Conservation (phyloP, 176 grass and related monocot genomes). For the Rhipidocladum racemiflorum region DNA sequence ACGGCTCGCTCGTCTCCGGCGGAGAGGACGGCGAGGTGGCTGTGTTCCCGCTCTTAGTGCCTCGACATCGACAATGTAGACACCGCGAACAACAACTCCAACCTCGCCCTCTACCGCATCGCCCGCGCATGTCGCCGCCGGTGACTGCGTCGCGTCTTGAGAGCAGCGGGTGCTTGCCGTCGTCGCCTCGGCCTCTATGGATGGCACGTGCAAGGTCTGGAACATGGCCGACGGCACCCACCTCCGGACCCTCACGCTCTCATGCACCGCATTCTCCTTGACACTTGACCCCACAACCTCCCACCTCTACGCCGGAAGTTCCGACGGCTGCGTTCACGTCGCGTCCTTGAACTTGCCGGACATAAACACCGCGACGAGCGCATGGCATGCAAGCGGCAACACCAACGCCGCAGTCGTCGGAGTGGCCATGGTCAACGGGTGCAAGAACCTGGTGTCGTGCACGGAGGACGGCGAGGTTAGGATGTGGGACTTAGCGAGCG, state of each 20-base stretch:
- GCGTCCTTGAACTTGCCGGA: background rate
- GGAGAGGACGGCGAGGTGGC: conserved; percentile 19
- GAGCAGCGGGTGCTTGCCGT: conserved; percentile 23
- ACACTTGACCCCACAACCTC: background rate
- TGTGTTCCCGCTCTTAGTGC: conserved; percentile 4
- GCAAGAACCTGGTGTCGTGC: conserved; percentile 25
- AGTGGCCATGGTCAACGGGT: background rate
- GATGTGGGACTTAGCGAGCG: background rate
- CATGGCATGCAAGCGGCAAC: background rate
- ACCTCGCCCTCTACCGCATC: conserved; percentile 5
- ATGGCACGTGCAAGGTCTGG: conserved; percentile 47
- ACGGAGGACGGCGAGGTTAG: conserved; percentile 30
- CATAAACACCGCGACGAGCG: background rate
- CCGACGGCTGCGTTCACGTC: conserved; percentile 17
- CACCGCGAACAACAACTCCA: background rate
- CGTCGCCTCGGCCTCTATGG: conserved; percentile 13
- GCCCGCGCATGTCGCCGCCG: background rate
- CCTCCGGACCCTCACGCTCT: conserved; percentile 15
- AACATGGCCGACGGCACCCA: background rate
- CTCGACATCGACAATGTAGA: background rate
- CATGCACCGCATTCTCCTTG: conserved; percentile 1
- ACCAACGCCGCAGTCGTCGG: background rate
- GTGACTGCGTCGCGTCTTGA: conserved; percentile 17
- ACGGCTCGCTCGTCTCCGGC: conserved; percentile 35
- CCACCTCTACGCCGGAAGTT: conserved; percentile 13